Evolutionary conservation across 2,329 filamentous ascomycete genomes (phyloP), one percentile per base, ranked within the genome.

Genomic region (Curvularia eragrostidis): DNA sequence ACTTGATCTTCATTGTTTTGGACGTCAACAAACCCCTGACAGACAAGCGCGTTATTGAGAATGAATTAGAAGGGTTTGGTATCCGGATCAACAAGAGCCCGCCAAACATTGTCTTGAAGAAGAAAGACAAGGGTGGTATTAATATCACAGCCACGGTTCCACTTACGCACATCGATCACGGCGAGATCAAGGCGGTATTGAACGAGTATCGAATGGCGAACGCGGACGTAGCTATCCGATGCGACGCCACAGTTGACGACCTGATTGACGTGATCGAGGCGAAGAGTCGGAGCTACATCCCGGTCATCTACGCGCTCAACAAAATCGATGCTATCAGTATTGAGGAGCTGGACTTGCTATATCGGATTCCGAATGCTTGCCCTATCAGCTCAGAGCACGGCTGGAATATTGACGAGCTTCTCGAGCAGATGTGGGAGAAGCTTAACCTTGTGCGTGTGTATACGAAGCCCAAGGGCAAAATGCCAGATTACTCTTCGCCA

Each of bases 361-460:
- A 99, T 80, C 89, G 94, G 41, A 99, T 99, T 66, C 95, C 95
- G 48, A 96, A 98, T 75, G 93, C 95, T 13, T 95, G 95, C 58
- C 95, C 95, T 26, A 98, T 99, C 80, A 97, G 93, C 76, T 95
- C 94, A 30, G 95, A 99, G 80, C 81, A 83, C 75, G 95, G 95
- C 55, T 99, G 95, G 95, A 99, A 99, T 78, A 80, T 99, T 61
- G 95, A 99, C 75, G 95, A 99, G 82, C 82, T 99, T 64, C 85
- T 99, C 82, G 95, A 98, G 81, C 87, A 90, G 77, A 98, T 98
- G 95, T 98, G 95, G 95, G 93, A 97, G 56, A 97, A 96, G 79
- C 85, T 99, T 69, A 91, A 90, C 72, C 84, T 99, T 59, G 89
- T 91, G 69, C 87, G 95, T 70, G 90, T 99, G 44, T 99, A 99